A percentile compares a stretch with the other conserved stretches of the same genome.
phyloP scores from a whole-genome alignment of 2,329 filamentous ascomycete species.

The Malbranchea cinnamomea region DNA sequence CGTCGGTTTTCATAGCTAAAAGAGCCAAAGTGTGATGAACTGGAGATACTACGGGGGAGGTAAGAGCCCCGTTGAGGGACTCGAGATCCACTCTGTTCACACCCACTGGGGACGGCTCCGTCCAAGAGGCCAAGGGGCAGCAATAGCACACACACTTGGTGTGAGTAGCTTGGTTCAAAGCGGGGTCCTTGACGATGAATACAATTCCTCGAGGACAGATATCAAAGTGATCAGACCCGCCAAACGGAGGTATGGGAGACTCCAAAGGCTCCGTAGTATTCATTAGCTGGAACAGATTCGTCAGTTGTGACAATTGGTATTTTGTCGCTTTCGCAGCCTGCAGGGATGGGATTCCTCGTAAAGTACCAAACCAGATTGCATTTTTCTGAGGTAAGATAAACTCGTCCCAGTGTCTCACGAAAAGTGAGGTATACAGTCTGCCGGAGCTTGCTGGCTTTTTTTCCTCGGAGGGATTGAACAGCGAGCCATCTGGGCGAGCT shows the following conservation, averaged over 20 bases:
- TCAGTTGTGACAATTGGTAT: slow-evolving; percentile 27
- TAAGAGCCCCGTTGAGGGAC: slow-evolving; percentile 27
- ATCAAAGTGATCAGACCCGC: slow-evolving; percentile 32
- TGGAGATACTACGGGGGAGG: slow-evolving; percentile 30
- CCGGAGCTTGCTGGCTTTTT: slow-evolving; percentile 32
- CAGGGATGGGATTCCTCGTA: no score
- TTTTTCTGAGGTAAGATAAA: slow-evolving; percentile 36
- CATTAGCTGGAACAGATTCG: slow-evolving; percentile 23
- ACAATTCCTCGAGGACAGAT: slow-evolving; percentile 30
- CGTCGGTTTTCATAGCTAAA: slow-evolving; percentile 29
- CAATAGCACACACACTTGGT: slow-evolving; percentile 33
- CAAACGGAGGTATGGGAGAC: slow-evolving; percentile 34
- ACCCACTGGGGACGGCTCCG: slow-evolving; percentile 21
- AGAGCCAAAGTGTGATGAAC: slow-evolving; percentile 30
- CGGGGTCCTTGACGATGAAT: slow-evolving; percentile 33
- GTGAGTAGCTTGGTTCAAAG: slow-evolving; percentile 30
- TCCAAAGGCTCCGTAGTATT: slow-evolving; percentile 25
- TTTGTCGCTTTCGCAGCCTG: slow-evolving; percentile 15
- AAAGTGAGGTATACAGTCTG: slow-evolving; percentile 35
- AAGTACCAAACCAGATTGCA: slow-evolving; percentile 34
- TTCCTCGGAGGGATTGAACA: slow-evolving; percentile 36
- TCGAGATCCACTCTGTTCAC: slow-evolving; percentile 13
- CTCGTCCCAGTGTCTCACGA: slow-evolving; percentile 39
- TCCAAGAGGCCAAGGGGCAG: slow-evolving; percentile 28
- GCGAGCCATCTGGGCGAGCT: slow-evolving; percentile 31